Base-by-base conservation (phyloP, 352 stramenopile genomes). In the Aphanomyces euteiches region DNA sequence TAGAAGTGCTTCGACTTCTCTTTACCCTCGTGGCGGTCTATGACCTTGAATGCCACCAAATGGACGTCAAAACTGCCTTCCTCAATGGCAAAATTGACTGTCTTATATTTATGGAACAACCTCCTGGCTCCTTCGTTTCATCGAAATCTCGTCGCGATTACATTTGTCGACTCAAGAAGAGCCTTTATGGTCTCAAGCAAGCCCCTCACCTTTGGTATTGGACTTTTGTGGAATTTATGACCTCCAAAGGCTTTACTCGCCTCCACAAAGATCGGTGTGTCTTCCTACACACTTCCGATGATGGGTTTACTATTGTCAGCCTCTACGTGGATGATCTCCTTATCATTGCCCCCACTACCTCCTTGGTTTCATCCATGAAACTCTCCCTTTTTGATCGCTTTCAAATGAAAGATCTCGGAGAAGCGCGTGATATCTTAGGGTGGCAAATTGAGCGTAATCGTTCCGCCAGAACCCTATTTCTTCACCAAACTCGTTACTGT, bases 1-100 rank as follows among this genome's bases (percentile, higher is more conserved):
- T 53, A 15, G 45, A 53, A 53, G 45, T 53, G n/a, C 45, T 53
- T n/a, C 45, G 45, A 53, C n/a, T 53, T 53, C 45, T 53, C 45
- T 53, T 53, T 2, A 19, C 45, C 45, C 45, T 53, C 2, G 45
- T 53, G 13, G 45, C 45, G 45, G n/a, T 53, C 13, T 53, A 53
- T 53, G n/a, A 53, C n/a, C n/a, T 53, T 15, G 45, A 53, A 53
- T 53, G 45, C 45, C 2, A 53, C 45, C 45, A 53, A 53, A 53
- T 53, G 45, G 45, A 53, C 45, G 45, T 53, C 13, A 53, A 53
- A 53, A 53, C n/a, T n/a, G 45, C 45, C 2, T 53, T 53, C 2
- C n/a, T 53, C 13, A 53, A 53, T 53, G 45, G 45, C 45, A 53
- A 15, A 15, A 53, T 53, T 15, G 45, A 19, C 45, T 53, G 45